Percentiles rank a stretch among this genome's conserved stretches.
phyloP scores from a whole-genome alignment of 441 rosid genomes.

The Populus hybrid region DNA sequence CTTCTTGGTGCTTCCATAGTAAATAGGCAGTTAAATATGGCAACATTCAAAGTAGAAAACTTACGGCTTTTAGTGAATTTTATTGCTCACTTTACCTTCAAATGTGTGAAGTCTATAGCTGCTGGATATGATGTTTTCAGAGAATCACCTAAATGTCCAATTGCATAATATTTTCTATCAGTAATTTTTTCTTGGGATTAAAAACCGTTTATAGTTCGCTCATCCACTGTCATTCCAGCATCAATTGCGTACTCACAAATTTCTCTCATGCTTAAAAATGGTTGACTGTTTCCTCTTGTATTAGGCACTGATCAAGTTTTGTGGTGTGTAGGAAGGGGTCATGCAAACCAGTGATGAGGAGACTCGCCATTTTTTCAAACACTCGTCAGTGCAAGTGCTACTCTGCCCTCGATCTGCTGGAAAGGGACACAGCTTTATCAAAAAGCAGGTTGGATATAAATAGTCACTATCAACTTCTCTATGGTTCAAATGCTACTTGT shows the following conservation, averaged over 20 bases:
- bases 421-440: constrained; percentile 79
- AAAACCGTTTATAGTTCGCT: neutral
- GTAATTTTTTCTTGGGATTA: neutral
- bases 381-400: constrained; percentile 81
- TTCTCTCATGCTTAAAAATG: neutral
- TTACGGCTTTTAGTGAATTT: neutral
- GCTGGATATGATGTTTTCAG: neutral
- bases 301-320: constrained; percentile 7
- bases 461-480: constrained; percentile 9
- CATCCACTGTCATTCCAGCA: neutral
- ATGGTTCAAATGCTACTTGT: constrained; percentile 7
- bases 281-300: neutral
- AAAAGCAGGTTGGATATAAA: constrained; percentile 60
- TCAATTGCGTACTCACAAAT: neutral
- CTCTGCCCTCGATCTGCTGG: constrained; percentile 93
- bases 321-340: constrained; percentile 67
- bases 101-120: neutral
- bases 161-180: neutral
- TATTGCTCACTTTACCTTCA: neutral
- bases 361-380: constrained; percentile 90
- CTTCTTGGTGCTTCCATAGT: neutral
- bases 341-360: constrained; percentile 92
- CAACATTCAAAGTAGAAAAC: neutral
- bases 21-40: neutral
- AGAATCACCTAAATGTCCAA: neutral